Percentiles rank a stretch among this genome's conserved stretches.
These are phyloP conservation scores for Leccinum boreale DNA, from an alignment of 768 basidiomycete species.

Conservation along the genomic window DNA sequence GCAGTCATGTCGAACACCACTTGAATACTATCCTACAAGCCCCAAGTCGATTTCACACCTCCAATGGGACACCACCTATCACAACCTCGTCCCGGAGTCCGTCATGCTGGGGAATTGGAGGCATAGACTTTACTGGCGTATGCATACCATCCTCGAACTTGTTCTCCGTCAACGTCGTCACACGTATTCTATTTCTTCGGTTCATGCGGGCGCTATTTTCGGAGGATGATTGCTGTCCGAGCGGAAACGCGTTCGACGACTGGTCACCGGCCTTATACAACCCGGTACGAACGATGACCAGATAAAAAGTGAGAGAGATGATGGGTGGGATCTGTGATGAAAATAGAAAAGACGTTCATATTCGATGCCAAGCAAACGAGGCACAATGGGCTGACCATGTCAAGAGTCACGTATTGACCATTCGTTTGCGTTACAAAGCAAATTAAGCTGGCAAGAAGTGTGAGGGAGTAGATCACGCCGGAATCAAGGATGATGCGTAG, in stretches of 20 bases:
- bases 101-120: background rate
- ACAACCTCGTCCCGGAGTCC: background rate
- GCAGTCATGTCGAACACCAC: background rate
- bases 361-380: background rate
- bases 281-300: conserved; percentile 40
- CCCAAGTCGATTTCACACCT: background rate
- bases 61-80: background rate
- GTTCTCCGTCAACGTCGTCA: background rate
- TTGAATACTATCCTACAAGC: background rate
- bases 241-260: background rate
- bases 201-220: background rate
- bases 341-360: background rate
- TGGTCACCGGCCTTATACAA: conserved; percentile 4
- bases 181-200: conserved; percentile 1
- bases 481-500: conserved; percentile 36
- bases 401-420: conserved; percentile 33
- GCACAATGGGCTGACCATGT: conserved; percentile 28
- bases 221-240: background rate
- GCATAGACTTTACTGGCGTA: background rate
- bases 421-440: conserved; percentile 28
- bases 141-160: background rate
- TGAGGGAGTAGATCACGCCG: conserved; percentile 36
- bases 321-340: conserved; percentile 32
- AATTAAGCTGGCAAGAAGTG: conserved; percentile 31
- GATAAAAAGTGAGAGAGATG: conserved; percentile 41